A percentile compares a stretch with the other conserved stretches of the same genome.
Conservation (phyloP, 75 land plant species). For the Sequoia sempervirens region DNA sequence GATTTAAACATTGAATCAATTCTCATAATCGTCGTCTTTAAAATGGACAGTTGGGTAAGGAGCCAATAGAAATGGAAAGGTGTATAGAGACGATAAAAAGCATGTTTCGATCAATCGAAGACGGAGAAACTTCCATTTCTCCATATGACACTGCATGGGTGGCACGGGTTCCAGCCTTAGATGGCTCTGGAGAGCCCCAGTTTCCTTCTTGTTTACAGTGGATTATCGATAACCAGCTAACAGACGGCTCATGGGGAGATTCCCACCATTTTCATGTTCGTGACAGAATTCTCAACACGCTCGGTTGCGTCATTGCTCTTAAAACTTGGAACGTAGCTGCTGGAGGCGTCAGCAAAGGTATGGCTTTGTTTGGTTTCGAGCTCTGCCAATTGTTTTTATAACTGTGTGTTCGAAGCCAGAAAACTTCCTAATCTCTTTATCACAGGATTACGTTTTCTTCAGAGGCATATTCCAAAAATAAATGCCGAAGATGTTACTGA, state of each 20-base stretch:
- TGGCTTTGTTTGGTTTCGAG: too few relatives aligned
- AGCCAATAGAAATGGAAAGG: constrained; percentile 4
- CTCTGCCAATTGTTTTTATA: too few relatives aligned
- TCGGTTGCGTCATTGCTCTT: constrained; percentile 75
- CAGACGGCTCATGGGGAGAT: constrained; percentile 90
- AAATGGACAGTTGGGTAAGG: neutral
- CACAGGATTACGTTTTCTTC: constrained; percentile 58
- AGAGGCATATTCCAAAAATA: constrained; percentile 44
- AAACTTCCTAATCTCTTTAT: neutral
- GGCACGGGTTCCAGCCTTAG: constrained; percentile 38
- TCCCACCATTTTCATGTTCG: constrained; percentile 31
- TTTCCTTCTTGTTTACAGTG: constrained; percentile 54
- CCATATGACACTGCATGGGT: constrained; percentile 89
- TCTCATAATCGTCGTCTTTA: neutral
- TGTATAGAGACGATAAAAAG: constrained; percentile 25
- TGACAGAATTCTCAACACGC: constrained; percentile 68
- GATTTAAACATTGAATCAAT: neutral
- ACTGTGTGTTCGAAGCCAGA: neutral
- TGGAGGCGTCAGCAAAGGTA: constrained; percentile 30
- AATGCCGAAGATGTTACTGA: constrained; percentile 53
- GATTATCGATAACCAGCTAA: constrained; percentile 69
- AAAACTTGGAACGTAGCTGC: constrained; percentile 44
- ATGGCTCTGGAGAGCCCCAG: constrained; percentile 25
- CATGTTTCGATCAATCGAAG: constrained; percentile 45
- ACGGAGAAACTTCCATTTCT: constrained; percentile 58